Evolutionary conservation across 768 basidiomycete species (phyloP).

Genomic region (Scleroderma citrinum): DNA sequence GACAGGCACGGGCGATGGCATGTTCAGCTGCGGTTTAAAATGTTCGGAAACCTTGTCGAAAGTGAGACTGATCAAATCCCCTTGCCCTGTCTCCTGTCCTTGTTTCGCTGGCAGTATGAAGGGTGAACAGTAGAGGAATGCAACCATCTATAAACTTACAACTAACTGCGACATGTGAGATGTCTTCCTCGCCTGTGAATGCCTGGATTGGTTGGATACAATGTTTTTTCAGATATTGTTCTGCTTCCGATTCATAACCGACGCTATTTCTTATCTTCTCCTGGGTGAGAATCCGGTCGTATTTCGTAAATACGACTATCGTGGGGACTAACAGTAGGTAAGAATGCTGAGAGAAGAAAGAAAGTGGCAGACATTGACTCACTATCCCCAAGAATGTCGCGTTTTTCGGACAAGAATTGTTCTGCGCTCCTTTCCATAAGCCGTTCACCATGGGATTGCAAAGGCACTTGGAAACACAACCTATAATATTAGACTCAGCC

Average conservation of each 20-base stretch:
- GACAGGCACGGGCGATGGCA: background rate
- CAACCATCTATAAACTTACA: background rate
- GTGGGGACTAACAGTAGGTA: background rate
- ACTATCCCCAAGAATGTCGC: background rate
- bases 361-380: background rate
- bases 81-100: background rate
- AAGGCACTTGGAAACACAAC: slow-evolving; percentile 2
- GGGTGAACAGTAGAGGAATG: background rate
- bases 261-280: slow-evolving; percentile 1
- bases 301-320: slow-evolving; percentile 1
- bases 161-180: background rate
- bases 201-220: background rate
- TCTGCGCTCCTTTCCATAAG: background rate
- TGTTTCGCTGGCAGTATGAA: background rate
- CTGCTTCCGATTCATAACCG: background rate
- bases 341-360: background rate
- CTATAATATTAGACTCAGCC: background rate
- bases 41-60: background rate
- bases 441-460: background rate
- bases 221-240: background rate
- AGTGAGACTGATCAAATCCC: background rate
- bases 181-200: background rate
- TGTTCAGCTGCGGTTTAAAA: background rate
- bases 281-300: background rate
- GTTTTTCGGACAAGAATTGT: background rate